Base-by-base conservation (phyloP, 352 stramenopile species). In the Phytophthora chlamydospora region DNA sequence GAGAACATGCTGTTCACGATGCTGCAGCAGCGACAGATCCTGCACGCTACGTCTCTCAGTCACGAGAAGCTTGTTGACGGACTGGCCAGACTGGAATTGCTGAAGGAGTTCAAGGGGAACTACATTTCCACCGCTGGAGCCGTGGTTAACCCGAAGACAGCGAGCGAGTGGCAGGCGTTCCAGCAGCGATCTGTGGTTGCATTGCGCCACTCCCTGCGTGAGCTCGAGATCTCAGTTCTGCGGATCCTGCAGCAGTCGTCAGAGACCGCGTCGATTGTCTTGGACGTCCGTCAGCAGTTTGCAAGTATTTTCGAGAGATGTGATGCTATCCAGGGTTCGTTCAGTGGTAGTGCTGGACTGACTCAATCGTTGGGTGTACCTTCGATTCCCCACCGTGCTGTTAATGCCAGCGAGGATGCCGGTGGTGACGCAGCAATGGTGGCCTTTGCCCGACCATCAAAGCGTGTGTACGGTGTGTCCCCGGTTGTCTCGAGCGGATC, bases 1-100 rank as follows among this genome's bases (percentile, higher is more conserved):
- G 91, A 98, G 52, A 96, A 97, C 62, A 91, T 98, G 76, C 68
- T 96, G 0, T 75, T 91, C 49, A 75, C 78, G 33, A 87, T 97
- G 62, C 62, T 98, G 24, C 89, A 97, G 64, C 89, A 98, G 41
- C 87, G 93, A 24, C 81, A 90, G 16, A 65, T 92, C 3, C 76
- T 97, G 3, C 77, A 91, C 16, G 73, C 76, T 6, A 73, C 85
- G 3, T 85, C 83, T 10, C 60, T 85, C 0, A 91, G 79, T 43
- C 88, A 96, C 52, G 83, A 95, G 59, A 73, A 81, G 16, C 67
- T 96, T 42, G 68, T 90, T 6, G 54, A 75, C 11, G 68, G 72
- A 29, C 47, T 96, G 31, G 58, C 75, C n/a, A 73, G 58, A 14
- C 54, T 95, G 2, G 66, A 85, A 16, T 55, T 74, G 34, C 62